These are phyloP conservation scores for Diatrype stigma DNA, from an alignment of 2,329 filamentous ascomycete species.

Conservation along the genomic window DNA sequence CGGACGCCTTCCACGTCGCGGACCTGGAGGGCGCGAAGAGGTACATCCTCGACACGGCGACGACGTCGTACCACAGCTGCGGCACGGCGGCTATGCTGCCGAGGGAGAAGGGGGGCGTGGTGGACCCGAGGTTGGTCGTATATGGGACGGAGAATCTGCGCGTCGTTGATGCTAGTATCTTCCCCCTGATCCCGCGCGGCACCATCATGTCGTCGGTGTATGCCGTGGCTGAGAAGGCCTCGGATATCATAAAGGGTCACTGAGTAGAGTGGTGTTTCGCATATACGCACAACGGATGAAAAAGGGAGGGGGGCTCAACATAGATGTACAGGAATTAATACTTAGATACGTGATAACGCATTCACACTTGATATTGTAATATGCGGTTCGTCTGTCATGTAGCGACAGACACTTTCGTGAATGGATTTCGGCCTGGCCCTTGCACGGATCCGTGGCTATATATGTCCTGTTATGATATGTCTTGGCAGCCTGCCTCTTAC, in stretches of 20 bases:
- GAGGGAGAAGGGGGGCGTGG: slow-evolving; percentile 38
- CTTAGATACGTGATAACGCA: no score
- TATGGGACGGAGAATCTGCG: slow-evolving; percentile 36
- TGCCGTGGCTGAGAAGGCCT: slow-evolving; percentile 34
- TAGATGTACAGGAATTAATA: no score
- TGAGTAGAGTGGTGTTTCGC: no score
- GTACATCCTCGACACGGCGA: slow-evolving; percentile 14
- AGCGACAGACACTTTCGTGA: no score
- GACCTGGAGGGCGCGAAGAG: slow-evolving; percentile 19
- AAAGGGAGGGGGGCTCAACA: no score
- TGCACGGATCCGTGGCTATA: no score
- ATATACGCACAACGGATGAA: no score
- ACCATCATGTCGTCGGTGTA: slow-evolving; percentile 24
- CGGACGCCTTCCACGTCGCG: slow-evolving; percentile 17
- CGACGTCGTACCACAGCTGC: slow-evolving; percentile 30
- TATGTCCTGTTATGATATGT: no score
- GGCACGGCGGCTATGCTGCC: slow-evolving; percentile 40
- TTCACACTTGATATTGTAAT: no score
- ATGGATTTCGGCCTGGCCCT: no score
- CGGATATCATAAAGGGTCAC: slow-evolving; percentile 24
- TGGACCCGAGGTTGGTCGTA: slow-evolving; percentile 35
- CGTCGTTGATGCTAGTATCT: slow-evolving; percentile 32
- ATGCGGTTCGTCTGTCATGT: no score
- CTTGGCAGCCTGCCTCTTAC: no score
- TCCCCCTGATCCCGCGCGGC: slow-evolving; percentile 36